Base-by-base conservation (phyloP, 2,329 filamentous ascomycete genomes). In the Diaporthe amygdali region DNA sequence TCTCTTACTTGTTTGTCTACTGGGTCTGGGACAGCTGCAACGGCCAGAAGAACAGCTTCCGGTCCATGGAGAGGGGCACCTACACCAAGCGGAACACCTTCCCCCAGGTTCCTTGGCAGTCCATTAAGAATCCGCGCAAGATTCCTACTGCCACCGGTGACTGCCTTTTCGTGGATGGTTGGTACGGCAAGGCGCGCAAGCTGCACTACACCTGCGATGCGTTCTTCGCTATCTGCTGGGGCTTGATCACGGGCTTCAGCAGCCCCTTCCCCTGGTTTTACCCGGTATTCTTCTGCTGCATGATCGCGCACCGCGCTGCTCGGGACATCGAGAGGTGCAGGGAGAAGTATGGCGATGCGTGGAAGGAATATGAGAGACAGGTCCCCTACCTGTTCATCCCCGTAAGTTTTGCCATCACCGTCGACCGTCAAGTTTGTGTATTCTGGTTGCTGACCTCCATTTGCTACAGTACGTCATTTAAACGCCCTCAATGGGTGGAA, bases 261-360 rank as follows among this genome's bases (percentile, higher is more conserved):
- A 94, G 91, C 78, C 93, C 94, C 0, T 95, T 96, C 83, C 94
- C 94, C 1, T 97, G 94, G 93, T 96, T 97, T 82, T 96, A 97
- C 79, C 92, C 93, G 0, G 81, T 93, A 44, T 97, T 97, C 85
- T 97, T 97, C 80, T 85, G 86, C 22, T 82, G 83, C 75, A 96
- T 96, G 93, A 96, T 96, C 77, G 85, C 90, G 12, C 94, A 97
- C 81, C 92, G 94, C 71, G 92, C 93, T 5, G 84, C 85, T 74
- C 87, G 94, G 72, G 94, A 97, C 78, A 93, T 95, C 72, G 86
- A 92, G 79, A 87, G 91, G 74, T 97, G 94, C 82, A 87, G 89
- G 69, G 85, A 86, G 76, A 95, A 94, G 86, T 97, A 97, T 81
- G 94, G 94, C 27, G 91, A 94, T 74, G 91, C 92, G 15, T 97